Conservation (phyloP, 1,284 basidiomycete species). For the Xerocomus minutiporus region DNA sequence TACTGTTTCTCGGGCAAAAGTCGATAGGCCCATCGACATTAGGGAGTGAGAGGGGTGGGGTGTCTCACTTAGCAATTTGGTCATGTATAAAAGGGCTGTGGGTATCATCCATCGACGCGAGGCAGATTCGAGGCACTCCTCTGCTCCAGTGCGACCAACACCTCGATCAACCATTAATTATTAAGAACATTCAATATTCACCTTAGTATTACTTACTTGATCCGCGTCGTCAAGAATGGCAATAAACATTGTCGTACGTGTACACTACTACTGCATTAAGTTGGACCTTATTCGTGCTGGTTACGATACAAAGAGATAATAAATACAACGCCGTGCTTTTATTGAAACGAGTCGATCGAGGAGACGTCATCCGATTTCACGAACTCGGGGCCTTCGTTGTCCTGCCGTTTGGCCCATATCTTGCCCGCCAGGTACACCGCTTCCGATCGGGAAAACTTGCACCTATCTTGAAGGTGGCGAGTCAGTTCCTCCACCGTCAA, state of each 20-base stretch:
- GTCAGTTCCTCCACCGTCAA: conserved; percentile 19
- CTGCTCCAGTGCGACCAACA: background rate
- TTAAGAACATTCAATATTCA: background rate
- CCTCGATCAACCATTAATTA: background rate
- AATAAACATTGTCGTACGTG: background rate
- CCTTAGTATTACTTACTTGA: background rate
- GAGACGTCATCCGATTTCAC: conserved; percentile 23
- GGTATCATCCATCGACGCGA: conserved; percentile 8
- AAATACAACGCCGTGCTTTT: background rate
- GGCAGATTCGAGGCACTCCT: conserved; percentile 3
- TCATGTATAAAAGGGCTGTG: conserved; percentile 13
- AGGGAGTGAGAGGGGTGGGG: background rate
- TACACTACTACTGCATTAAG: conserved; percentile 1
- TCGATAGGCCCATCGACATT: conserved; percentile 6
- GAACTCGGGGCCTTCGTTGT: conserved; percentile 21
- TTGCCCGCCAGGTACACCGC: conserved; percentile 21
- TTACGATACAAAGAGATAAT: conserved; percentile 10
- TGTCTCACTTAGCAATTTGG: background rate
- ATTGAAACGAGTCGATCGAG: conserved; percentile 15
- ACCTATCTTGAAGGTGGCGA: conserved; percentile 21
- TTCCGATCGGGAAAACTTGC: conserved; percentile 22
- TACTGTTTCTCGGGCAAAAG: conserved; percentile 8
- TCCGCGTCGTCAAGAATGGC: conserved; percentile 3
- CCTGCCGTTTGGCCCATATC: conserved; percentile 23
- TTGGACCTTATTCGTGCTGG: background rate